Percentiles rank a stretch among this genome's conserved stretches.
Evolutionary conservation across 306 rosid species (phyloP).

Genomic region (Quercus variabilis): DNA sequence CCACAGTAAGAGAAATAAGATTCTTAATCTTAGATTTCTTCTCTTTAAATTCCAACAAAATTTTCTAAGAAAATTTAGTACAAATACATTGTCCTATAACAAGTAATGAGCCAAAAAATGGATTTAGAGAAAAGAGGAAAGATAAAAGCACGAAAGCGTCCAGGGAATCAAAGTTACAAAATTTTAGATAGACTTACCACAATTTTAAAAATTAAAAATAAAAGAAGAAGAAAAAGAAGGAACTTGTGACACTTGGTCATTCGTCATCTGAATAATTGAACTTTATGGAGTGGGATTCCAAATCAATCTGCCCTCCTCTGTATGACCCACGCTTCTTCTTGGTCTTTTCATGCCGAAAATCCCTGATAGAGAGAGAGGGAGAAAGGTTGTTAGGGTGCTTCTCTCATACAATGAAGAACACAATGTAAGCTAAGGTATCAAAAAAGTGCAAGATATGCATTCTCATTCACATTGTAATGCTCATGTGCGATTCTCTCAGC

Average conservation of each 20-base stretch:
- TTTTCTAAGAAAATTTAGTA: too few relatives aligned
- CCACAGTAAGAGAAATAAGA: too few relatives aligned
- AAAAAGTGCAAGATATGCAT: neutral
- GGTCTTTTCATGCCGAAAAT: conserved; percentile 94
- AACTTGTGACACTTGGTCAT: conserved; percentile 14
- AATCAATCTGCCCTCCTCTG: conserved; percentile 88
- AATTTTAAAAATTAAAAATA: too few relatives aligned
- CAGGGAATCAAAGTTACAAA: neutral
- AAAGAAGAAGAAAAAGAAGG: neutral
- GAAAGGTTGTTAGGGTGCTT: neutral
- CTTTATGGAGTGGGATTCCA: conserved; percentile 77
- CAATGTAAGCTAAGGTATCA: neutral
- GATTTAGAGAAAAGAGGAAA: neutral
- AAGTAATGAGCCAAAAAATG: neutral
- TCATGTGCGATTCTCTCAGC: neutral
- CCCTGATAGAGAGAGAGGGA: conserved; percentile 44
- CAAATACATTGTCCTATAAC: too few relatives aligned
- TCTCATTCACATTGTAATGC: neutral
- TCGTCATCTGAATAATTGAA: conserved; percentile 83
- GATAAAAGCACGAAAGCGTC: neutral
- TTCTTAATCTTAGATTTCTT: too few relatives aligned
- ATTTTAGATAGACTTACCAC: too few relatives aligned
- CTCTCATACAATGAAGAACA: neutral
- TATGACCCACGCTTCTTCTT: conserved; percentile 95
- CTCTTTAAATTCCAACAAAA: too few relatives aligned